These are phyloP conservation scores for Inonotus hispidus DNA, from an alignment of 1,284 basidiomycete species.

Conservation along the genomic window DNA sequence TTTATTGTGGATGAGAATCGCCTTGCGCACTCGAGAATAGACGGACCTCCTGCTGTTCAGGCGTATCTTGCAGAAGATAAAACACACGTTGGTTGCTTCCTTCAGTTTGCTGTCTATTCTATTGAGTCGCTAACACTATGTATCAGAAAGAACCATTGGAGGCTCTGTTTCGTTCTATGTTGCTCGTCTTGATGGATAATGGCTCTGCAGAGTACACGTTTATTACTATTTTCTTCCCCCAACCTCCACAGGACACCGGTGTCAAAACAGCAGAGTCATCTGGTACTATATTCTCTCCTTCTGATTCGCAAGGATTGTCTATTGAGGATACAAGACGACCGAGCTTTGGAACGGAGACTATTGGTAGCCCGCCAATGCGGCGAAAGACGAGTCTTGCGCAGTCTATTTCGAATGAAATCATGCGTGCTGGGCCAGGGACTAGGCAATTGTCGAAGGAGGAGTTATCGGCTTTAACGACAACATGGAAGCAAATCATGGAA, in stretches of 20 bases:
- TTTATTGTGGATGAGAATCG: constrained; percentile 46
- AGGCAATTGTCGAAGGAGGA: constrained; percentile 47
- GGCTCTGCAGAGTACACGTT: constrained; percentile 88
- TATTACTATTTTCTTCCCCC: constrained; percentile 75
- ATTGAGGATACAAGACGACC: constrained; percentile 4
- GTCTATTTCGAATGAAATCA: constrained; percentile 11
- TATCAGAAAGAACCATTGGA: constrained; percentile 78
- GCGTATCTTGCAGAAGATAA: constrained; percentile 87
- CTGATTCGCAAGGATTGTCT: constrained; percentile 22
- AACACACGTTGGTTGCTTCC: constrained; percentile 52
- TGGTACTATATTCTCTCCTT: constrained; percentile 31
- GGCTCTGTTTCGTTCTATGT: constrained; percentile 75
- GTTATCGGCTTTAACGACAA: constrained; percentile 45
- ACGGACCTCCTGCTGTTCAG: constrained; percentile 74
- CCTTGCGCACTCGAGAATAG: constrained; percentile 63
- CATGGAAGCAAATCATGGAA: constrained; percentile 91
- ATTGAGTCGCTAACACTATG: constrained; percentile 4
- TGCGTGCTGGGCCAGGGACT: background rate
- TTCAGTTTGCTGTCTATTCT: background rate
- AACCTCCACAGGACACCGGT: constrained; percentile 22
- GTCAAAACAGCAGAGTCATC: background rate
- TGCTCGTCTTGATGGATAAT: constrained; percentile 91
- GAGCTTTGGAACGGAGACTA: constrained; percentile 8
- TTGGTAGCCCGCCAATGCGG: constrained; percentile 15
- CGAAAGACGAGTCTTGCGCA: constrained; percentile 10